Evolutionary conservation across 371 early-diverging fungal genomes (phyloP).

Genomic region (Mortierella sp.): DNA sequence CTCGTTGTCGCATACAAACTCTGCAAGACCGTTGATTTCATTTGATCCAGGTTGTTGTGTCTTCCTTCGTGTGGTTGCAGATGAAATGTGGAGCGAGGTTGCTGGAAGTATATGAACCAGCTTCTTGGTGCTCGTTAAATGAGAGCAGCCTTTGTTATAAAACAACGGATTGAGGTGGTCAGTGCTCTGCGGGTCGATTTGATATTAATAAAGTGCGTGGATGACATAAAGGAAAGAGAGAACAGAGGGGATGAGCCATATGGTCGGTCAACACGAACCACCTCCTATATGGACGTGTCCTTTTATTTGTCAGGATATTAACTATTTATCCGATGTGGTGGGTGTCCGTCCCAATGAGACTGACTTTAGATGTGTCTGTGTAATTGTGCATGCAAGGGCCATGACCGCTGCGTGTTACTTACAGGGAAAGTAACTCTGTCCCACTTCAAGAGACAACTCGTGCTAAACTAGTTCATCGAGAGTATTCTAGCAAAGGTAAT

Average conservation of each 20-base stretch:
- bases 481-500: neutral
- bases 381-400: constrained; percentile 1
- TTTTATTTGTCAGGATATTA: neutral
- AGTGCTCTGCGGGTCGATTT: no score
- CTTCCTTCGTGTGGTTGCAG: no score
- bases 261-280: neutral
- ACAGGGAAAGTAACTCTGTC: neutral
- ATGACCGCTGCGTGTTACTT: neutral
- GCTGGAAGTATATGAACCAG: no score
- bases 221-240: neutral
- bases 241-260: neutral
- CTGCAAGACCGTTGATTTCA: no score
- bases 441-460: neutral
- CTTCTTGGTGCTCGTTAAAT: no score
- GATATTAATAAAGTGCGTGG: no score
- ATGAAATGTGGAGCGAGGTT: no score
- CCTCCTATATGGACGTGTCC: neutral
- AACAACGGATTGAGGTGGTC: no score
- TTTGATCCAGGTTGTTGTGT: no score
- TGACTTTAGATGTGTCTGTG: neutral
- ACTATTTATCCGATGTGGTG: neutral
- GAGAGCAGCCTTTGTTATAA: no score
- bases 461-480: neutral
- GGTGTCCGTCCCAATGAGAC: neutral
- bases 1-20: neutral